These are phyloP conservation scores for Davidsoniella neocaledoniae DNA, from an alignment of 2,329 filamentous ascomycete genomes.

Conservation along the genomic window DNA sequence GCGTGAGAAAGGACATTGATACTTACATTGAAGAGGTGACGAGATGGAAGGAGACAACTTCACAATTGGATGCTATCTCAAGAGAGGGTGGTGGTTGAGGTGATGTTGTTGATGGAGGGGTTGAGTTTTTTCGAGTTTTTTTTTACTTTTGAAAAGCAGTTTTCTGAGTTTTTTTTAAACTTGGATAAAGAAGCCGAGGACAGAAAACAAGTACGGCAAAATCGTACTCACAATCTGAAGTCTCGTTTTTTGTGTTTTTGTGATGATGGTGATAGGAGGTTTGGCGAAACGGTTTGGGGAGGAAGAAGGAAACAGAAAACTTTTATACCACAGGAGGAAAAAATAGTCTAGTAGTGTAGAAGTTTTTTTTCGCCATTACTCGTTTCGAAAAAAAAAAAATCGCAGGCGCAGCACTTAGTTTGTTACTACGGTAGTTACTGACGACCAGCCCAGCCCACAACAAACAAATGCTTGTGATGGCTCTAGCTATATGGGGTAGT, in stretches of 20 bases:
- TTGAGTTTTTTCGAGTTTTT: constrained; percentile 44
- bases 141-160: constrained; percentile 28
- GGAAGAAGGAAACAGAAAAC: constrained; percentile 23
- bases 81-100: constrained; percentile 4
- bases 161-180: constrained; percentile 13
- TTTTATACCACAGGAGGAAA: too few species aligned
- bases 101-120: constrained; percentile 27
- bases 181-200: constrained; percentile 35
- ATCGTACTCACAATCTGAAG: constrained; percentile 39
- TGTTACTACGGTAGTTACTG: not conserved
- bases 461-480: not conserved
- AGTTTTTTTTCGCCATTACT: constrained; percentile 22
- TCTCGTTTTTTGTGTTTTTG: constrained; percentile 28
- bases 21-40: constrained; percentile 4
- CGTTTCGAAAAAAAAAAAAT: too few species aligned
- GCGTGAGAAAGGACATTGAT: not conserved
- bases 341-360: constrained; percentile 12
- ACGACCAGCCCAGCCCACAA: constrained; percentile 1
- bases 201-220: constrained; percentile 40
- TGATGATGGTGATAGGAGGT: constrained; percentile 29
- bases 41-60: constrained; percentile 11
- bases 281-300: constrained; percentile 28
- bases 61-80: constrained; percentile 10
- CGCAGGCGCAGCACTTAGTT: constrained; percentile 8
- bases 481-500: too few species aligned